phyloP scores from a whole-genome alignment of 805 yeast species.

The Wickerhamiella lipophila region DNA sequence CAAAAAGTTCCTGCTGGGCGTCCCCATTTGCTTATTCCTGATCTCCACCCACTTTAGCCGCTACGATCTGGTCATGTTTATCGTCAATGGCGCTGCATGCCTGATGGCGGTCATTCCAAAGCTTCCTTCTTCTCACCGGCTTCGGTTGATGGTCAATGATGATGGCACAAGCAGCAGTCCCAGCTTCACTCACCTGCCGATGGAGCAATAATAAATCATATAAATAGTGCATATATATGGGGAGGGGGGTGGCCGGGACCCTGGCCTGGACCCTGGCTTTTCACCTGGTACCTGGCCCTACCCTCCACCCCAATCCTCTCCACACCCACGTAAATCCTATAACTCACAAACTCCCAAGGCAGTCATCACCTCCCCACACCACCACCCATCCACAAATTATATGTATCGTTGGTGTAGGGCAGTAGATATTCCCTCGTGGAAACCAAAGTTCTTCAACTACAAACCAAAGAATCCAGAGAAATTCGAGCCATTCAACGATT shows the following conservation, averaged over 20 bases:
- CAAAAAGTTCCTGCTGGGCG: constrained; percentile 79
- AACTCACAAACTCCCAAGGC: no score
- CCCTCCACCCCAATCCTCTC: no score
- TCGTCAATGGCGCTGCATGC: constrained; percentile 69
- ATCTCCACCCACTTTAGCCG: constrained; percentile 81
- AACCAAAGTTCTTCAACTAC: constrained; percentile 51
- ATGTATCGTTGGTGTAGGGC: constrained; percentile 63
- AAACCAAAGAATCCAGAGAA: constrained; percentile 35
- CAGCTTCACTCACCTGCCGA: constrained; percentile 11
- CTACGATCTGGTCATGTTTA: constrained; percentile 67
- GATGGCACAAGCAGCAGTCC: constrained; percentile 15
- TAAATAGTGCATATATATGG: no score
- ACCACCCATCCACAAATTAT: no score
- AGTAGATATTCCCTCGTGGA: constrained; percentile 57
- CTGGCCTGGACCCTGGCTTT: no score
- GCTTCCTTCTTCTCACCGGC: constrained; percentile 42
- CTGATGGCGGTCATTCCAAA: constrained; percentile 84
- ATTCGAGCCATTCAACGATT: constrained; percentile 53
- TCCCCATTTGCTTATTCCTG: constrained; percentile 80
- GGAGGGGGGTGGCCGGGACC: no score
- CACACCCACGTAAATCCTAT: no score
- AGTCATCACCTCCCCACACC: neutral
- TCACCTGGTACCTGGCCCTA: no score
- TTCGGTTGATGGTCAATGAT: constrained; percentile 25
- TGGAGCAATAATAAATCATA: constrained; percentile 5